Evolutionary conservation across 176 grass and related monocot genomes (phyloP).

Genomic region (Lolium rigidum): DNA sequence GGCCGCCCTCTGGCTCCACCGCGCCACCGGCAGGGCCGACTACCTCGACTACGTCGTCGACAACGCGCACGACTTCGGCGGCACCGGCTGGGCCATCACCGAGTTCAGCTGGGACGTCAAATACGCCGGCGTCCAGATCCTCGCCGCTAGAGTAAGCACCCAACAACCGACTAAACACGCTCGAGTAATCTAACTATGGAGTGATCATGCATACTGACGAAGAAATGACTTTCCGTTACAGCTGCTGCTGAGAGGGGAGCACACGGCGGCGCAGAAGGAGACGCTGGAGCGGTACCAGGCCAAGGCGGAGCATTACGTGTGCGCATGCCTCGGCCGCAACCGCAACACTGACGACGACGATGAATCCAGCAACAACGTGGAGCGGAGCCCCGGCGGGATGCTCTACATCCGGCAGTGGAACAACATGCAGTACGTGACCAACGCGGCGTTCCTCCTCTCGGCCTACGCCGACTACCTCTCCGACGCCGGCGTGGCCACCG

Average conservation of each 20-base stretch:
- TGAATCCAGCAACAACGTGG: constrained; percentile 51
- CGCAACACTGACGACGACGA: constrained; percentile 29
- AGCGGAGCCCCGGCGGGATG: constrained; percentile 72
- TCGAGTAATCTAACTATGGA: no score
- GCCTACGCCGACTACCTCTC: constrained; percentile 55
- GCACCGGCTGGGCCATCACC: constrained; percentile 81
- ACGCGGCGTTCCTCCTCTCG: constrained; percentile 59
- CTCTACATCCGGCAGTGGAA: constrained; percentile 84
- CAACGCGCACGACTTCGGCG: constrained; percentile 65
- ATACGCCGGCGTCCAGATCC: constrained; percentile 85
- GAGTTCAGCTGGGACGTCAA: constrained; percentile 98
- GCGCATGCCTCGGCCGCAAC: constrained; percentile 70
- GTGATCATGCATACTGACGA: no score
- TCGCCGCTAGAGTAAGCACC: constrained; percentile 60
- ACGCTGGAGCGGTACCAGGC: constrained; percentile 71
- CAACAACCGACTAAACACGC: no score
- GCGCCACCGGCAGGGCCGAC: constrained; percentile 55
- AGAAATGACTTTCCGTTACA: not conserved
- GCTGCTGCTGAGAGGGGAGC: constrained; percentile 62
- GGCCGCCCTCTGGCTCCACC: constrained; percentile 86
- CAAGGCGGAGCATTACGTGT: constrained; percentile 83
- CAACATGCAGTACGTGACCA: constrained; percentile 93
- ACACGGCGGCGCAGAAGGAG: constrained; percentile 35
- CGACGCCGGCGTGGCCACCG: constrained; percentile 6
- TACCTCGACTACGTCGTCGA: constrained; percentile 80